These are phyloP conservation scores for Yamadazyma epiphylla DNA, from an alignment of 1,139 yeast genomes.

Conservation along the genomic window DNA sequence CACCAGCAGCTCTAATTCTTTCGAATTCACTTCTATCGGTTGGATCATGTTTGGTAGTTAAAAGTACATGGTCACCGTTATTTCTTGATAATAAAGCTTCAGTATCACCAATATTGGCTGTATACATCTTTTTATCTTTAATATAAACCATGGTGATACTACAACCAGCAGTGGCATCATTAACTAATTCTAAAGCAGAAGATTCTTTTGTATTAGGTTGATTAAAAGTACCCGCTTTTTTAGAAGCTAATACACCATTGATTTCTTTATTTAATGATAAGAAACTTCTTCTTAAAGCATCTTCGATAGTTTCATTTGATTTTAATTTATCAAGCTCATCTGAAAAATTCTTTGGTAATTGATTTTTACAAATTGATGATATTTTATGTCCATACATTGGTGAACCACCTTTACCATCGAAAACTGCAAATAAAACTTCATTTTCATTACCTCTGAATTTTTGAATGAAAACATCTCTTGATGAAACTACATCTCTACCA, in stretches of 20 bases:
- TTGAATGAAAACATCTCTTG: conserved; percentile 83
- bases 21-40: conserved; percentile 78
- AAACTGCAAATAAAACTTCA: conserved; percentile 71
- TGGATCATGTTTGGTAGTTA: conserved; percentile 84
- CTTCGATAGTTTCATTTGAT: conserved; percentile 41
- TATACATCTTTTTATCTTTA: conserved; percentile 63
- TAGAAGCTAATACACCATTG: conserved; percentile 38
- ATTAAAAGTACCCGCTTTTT: conserved; percentile 26
- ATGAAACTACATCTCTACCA: conserved; percentile 58
- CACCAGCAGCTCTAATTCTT: conserved; percentile 87
- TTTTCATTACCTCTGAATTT: conserved; percentile 80
- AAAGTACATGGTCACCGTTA: conserved; percentile 72
- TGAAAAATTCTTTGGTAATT: conserved; percentile 60
- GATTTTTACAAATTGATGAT: conserved; percentile 70
- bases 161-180: conserved; percentile 82
- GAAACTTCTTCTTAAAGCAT: conserved; percentile 79
- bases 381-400: conserved; percentile 62
- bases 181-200: conserved; percentile 37
- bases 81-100: conserved; percentile 75
- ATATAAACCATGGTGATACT: conserved; percentile 80
- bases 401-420: conserved; percentile 75
- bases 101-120: conserved; percentile 91
- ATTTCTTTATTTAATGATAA: conserved; percentile 78
- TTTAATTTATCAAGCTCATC: conserved; percentile 56
- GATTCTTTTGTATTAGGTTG: conserved; percentile 37